Evolutionary conservation across 306 rosid species (phyloP).

Genomic region (Medicago arabica): DNA sequence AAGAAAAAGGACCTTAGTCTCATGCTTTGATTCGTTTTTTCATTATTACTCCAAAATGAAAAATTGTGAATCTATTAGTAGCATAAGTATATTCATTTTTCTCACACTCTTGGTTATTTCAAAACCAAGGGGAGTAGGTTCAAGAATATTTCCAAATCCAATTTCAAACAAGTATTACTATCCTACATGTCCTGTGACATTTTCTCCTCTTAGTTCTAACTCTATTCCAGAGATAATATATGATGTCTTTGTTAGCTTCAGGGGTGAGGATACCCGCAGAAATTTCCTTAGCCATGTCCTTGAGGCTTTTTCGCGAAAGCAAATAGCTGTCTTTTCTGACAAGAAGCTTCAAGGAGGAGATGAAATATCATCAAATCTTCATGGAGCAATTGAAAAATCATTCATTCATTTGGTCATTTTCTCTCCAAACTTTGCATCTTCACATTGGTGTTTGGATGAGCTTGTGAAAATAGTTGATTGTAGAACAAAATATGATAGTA

Average conservation of each 20-base stretch:
- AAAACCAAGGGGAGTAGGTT: neutral
- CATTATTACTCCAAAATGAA: neutral
- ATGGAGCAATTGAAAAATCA: slow-evolving; percentile 28
- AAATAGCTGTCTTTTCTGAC: neutral
- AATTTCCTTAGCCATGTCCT: slow-evolving; percentile 16
- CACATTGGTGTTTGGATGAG: slow-evolving; percentile 35
- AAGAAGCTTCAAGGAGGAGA: neutral
- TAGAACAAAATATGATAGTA: neutral
- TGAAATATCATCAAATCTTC: slow-evolving; percentile 1
- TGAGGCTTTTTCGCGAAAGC: slow-evolving; percentile 6
- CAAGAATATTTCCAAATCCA: neutral
- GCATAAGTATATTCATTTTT: neutral
- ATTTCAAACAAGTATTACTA: neutral
- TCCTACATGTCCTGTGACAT: neutral
- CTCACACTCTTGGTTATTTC: neutral
- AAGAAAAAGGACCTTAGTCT: no score
- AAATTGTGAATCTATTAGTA: neutral
- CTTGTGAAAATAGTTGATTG: slow-evolving; percentile 38
- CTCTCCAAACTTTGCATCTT: slow-evolving; percentile 31
- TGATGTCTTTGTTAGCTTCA: slow-evolving; percentile 42
- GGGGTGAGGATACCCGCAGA: slow-evolving; percentile 4
- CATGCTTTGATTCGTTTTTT: no score
- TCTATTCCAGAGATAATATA: neutral
- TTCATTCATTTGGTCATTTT: slow-evolving; percentile 19
- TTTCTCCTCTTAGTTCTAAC: neutral